Evolutionary conservation across 2,329 filamentous ascomycete genomes (phyloP), one percentile per base, ranked within the genome.

Genomic region (Pseudogymnoascus sp.): DNA sequence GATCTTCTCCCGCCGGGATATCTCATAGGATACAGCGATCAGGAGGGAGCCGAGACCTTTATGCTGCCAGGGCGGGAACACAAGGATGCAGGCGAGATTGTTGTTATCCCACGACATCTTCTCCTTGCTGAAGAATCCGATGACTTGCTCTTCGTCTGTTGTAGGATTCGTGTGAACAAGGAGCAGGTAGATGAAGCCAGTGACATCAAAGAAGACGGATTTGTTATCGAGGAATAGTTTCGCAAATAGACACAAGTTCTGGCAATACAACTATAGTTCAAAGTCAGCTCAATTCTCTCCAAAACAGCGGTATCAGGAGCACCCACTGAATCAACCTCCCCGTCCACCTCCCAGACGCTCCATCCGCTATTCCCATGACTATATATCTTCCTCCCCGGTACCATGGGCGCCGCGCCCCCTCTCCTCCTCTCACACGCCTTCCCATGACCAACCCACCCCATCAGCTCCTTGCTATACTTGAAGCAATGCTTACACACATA

Each of bases 31-130:
- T 2, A 94, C 85, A 4, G 91, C 92, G 85, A 99, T 97, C 33
- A 99, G 81, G 60, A 97, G 78, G 60, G 91, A 86, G 0, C 94
- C 94, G 0, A 97, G 82, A 1, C 93, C 92, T 67, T 91, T 92
- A 66, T 89, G 87, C 75, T 97, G 93, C 86, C 93, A 97, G 0
- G 94, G 94, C 1, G 94, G 94, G 71, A 97, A 97, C 14, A 97
- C 84, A 5, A 97, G 81, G 68, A 99, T 99, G 73, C 94, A 99
- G 0, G 94, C 94, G 4, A 99, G 82, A 68, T 97, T 99, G 75
- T 99, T 97, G 71, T 93, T 92, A 71, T 99, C 94, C 93, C 94
- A 99, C 3, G 91, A 96, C 80, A 97, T 89, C 74, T 97, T 97
- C 75, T 99, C 94, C 73, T 99, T 97, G 66, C 90, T 95, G 78